Percentiles rank a stretch among this genome's conserved stretches.
phyloP scores from a whole-genome alignment of 2,329 filamentous ascomycete genomes.

The Phymatotrichopsis omnivora region DNA sequence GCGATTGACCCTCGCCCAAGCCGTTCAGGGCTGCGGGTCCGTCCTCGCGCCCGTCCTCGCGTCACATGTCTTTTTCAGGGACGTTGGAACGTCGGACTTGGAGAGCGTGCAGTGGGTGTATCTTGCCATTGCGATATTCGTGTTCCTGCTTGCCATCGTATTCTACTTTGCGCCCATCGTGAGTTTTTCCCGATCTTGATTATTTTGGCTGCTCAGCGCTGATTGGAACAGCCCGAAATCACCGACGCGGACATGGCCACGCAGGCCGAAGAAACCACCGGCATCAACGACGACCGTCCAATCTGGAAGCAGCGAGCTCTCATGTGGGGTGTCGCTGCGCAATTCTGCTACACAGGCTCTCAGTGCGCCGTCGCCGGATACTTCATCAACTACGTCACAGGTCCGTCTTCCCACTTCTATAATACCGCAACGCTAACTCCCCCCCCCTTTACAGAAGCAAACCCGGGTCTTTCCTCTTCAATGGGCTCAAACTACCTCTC shows the following conservation, averaged over 20 bases:
- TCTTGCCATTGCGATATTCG: conserved; percentile 65
- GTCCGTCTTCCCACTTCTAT: too few species aligned
- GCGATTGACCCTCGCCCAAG: conserved; percentile 66
- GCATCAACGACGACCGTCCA: conserved; percentile 48
- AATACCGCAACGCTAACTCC: neutral
- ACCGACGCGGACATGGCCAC: conserved; percentile 59
- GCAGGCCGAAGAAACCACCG: conserved; percentile 44
- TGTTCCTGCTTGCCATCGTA: conserved; percentile 55
- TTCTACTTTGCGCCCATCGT: conserved; percentile 54
- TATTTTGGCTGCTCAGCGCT: conserved; percentile 19
- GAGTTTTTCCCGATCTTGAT: conserved; percentile 13
- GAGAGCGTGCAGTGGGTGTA: conserved; percentile 69
- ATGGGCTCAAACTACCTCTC: conserved; percentile 59
- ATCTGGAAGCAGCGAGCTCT: conserved; percentile 62
- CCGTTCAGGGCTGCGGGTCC: conserved; percentile 65
- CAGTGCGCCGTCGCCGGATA: conserved; percentile 51
- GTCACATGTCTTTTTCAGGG: conserved; percentile 61
- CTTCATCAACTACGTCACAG: conserved; percentile 64
- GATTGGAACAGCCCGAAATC: conserved; percentile 60
- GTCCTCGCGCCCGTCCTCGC: conserved; percentile 64
- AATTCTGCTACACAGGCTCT: conserved; percentile 71
- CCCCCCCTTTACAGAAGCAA: conserved; percentile 43
- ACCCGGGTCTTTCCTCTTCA: conserved; percentile 44
- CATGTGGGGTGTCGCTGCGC: conserved; percentile 64
- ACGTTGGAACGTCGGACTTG: conserved; percentile 47